Evolutionary conservation across 768 basidiomycete species (phyloP).

Genomic region (Suillus subluteus): DNA sequence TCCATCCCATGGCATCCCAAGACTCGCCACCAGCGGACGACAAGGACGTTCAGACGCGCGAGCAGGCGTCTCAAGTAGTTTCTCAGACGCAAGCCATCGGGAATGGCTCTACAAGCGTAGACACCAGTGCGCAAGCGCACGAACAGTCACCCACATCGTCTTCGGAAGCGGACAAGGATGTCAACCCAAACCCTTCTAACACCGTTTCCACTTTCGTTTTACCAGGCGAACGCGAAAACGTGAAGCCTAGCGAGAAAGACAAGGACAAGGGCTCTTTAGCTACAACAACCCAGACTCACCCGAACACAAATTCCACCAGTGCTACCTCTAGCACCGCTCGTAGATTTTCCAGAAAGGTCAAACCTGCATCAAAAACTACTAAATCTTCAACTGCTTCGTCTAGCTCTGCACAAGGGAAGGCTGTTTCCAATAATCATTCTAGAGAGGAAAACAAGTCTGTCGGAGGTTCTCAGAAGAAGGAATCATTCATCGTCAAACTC

Average conservation of each 20-base stretch:
- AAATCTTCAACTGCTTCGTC: conserved; percentile 22
- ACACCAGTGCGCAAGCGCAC: conserved; percentile 31
- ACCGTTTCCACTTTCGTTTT: conserved; percentile 38
- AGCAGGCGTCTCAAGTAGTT: conserved; percentile 16
- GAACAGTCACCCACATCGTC: conserved; percentile 34
- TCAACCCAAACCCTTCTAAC: conserved; percentile 36
- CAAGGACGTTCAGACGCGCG: conserved; percentile 26
- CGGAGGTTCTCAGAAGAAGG: conserved; percentile 43
- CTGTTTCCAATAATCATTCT: conserved; percentile 38
- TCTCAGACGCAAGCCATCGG: conserved; percentile 30
- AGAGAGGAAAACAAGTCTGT: conserved; percentile 38
- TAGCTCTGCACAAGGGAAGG: conserved; percentile 27
- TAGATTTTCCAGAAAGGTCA: conserved; percentile 36
- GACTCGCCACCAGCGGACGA: conserved; percentile 22
- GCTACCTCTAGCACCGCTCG: conserved; percentile 27
- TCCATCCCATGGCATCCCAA: conserved; percentile 29
- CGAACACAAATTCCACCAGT: conserved; percentile 36
- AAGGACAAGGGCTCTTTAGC: conserved; percentile 51
- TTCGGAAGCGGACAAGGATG: conserved; percentile 42
- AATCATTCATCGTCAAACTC: conserved; percentile 62
- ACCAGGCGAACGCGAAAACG: conserved; percentile 36
- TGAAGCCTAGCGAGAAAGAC: conserved; percentile 38
- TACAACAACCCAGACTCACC: conserved; percentile 46
- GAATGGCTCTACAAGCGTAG: conserved; percentile 25
- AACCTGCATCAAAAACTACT: conserved; percentile 16